Conservation (phyloP, 805 yeast genomes). For the Sungouiella thailandica region DNA sequence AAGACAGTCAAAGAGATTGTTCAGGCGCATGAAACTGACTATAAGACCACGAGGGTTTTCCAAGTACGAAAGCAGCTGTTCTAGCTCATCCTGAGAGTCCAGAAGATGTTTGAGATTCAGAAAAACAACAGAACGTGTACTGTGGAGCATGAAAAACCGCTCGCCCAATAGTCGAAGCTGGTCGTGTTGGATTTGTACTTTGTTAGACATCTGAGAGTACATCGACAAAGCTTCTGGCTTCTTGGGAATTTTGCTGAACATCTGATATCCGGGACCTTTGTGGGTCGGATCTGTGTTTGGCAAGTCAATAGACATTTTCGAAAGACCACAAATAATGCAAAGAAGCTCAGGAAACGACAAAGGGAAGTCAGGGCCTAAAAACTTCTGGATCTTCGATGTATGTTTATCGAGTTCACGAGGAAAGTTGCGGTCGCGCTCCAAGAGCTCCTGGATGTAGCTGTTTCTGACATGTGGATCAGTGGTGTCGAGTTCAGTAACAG, state of each 20-base stretch:
- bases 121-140: constrained; percentile 24
- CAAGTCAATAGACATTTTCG: constrained; percentile 15
- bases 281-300: no score
- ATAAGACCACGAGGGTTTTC: constrained; percentile 16
- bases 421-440: constrained; percentile 7
- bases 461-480: not conserved
- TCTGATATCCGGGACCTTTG: no score
- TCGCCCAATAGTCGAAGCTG: constrained; percentile 25
- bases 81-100: constrained; percentile 23
- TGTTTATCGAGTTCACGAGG: constrained; percentile 8
- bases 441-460: constrained; percentile 3
- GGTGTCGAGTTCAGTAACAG: constrained; percentile 13
- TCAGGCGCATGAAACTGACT: constrained; percentile 28
- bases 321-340: constrained; percentile 26
- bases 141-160: constrained; percentile 17
- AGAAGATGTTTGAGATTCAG: constrained; percentile 26
- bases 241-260: no score
- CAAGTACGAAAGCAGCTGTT: constrained; percentile 18
- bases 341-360: constrained; percentile 23
- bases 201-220: not conserved
- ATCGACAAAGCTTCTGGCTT: no score
- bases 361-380: constrained; percentile 22
- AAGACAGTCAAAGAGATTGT: constrained; percentile 21
- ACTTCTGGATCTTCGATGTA: constrained; percentile 17
- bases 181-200: constrained; percentile 3